phyloP scores from a whole-genome alignment of 768 basidiomycete species.

The Saitozyma podzolica region DNA sequence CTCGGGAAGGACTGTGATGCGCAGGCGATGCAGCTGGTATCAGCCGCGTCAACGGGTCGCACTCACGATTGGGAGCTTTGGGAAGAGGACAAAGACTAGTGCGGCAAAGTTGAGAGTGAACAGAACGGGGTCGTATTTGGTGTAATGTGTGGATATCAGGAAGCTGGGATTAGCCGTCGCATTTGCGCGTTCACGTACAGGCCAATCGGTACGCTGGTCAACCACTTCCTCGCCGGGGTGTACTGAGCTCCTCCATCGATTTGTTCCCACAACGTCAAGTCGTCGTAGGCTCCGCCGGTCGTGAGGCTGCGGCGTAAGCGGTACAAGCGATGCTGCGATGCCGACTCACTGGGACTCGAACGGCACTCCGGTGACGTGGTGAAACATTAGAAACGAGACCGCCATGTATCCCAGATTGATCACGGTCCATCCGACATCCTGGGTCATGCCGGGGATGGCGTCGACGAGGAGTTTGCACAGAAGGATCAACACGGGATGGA shows the following conservation, averaged over 20 bases:
- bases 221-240: constrained; percentile 97
- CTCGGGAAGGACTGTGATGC: constrained; percentile 38
- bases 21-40: constrained; percentile 39
- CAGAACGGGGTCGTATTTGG: constrained; percentile 89
- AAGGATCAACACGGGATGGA: constrained; percentile 90
- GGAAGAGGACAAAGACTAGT: constrained; percentile 74
- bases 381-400: constrained; percentile 98
- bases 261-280: constrained; percentile 98
- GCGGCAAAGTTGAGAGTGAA: constrained; percentile 88
- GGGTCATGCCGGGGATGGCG: constrained; percentile 88
- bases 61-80: constrained; percentile 89
- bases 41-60: neutral
- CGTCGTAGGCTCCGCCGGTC: constrained; percentile 87
- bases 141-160: constrained; percentile 96
- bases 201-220: constrained; percentile 80
- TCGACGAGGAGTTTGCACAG: constrained; percentile 89
- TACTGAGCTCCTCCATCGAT: constrained; percentile 98
- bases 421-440: constrained; percentile 91
- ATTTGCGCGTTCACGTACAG: constrained; percentile 62
- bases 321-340: neutral
- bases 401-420: constrained; percentile 87
- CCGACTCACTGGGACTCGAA: constrained; percentile 63
- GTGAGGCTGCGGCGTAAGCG: constrained; percentile 28
- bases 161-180: constrained; percentile 62
- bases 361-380: constrained; percentile 95